A percentile compares a stretch with the other conserved stretches of the same genome.
Conservation (phyloP, 129 eudicot genomes). For the Mikania micrantha region DNA sequence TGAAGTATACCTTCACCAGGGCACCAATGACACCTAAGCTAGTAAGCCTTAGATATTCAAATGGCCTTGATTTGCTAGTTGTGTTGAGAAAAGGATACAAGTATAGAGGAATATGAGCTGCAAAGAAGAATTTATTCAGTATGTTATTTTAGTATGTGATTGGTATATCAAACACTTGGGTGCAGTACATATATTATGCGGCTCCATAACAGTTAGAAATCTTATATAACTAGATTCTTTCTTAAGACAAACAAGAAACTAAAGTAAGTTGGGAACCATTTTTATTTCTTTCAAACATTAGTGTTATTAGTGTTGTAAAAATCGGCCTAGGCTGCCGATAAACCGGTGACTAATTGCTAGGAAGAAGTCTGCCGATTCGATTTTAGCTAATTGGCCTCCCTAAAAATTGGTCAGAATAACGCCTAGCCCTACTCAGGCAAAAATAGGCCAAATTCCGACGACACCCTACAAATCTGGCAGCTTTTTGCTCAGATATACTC, state of each 20-base stretch:
- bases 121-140: not conserved
- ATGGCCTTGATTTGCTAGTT: conserved; percentile 10
- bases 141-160: not conserved
- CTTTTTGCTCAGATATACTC: too few relatives aligned
- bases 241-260: not conserved
- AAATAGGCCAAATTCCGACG: too few relatives aligned
- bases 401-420: too few relatives aligned
- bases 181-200: not conserved
- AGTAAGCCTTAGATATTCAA: conserved; percentile 18
- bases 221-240: not conserved
- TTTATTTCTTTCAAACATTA: too few relatives aligned
- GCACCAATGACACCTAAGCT: conserved; percentile 20
- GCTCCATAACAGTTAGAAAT: not conserved
- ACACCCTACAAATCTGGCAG: too few relatives aligned
- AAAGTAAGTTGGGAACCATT: not conserved
- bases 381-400: too few relatives aligned
- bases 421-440: too few relatives aligned
- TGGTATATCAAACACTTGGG: not conserved
- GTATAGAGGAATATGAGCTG: conserved; percentile 10
- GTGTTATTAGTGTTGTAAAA: too few relatives aligned
- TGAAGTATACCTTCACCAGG: conserved; percentile 13
- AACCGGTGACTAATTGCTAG: too few relatives aligned
- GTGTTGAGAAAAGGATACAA: conserved; percentile 12
- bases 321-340: too few relatives aligned
- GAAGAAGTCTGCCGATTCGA: too few relatives aligned